Percentiles rank a stretch among this genome's conserved stretches.
phyloP scores from a whole-genome alignment of 306 rosid species.

The Pyrus pyrifolia region DNA sequence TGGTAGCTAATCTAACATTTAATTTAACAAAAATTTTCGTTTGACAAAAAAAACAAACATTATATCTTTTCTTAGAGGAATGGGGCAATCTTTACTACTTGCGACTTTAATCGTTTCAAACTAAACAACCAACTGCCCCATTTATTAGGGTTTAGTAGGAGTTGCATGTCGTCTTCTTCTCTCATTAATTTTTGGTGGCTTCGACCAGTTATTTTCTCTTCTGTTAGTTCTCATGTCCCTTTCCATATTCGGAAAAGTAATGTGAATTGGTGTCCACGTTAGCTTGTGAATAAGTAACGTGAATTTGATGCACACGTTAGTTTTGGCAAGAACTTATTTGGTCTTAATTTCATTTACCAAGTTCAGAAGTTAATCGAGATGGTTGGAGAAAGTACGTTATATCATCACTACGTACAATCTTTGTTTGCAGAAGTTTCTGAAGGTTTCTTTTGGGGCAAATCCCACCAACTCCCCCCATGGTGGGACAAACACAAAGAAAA shows the following conservation, averaged over 20 bases:
- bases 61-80: not conserved
- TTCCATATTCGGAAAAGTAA: not conserved
- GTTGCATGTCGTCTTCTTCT: slow-evolving; percentile 29
- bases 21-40: too few relatives aligned
- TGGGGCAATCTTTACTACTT: not conserved
- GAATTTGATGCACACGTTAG: not conserved
- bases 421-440: not conserved
- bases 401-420: not conserved
- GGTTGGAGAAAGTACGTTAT: not conserved
- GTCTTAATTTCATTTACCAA: not conserved
- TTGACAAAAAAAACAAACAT: too few relatives aligned
- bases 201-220: not conserved
- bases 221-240: not conserved
- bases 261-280: not conserved
- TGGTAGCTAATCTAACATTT: too few relatives aligned
- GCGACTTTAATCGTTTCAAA: not conserved
- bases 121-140: slow-evolving; percentile 36
- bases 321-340: not conserved
- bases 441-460: not conserved
- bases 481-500: not conserved
- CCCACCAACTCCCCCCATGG: not conserved
- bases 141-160: slow-evolving; percentile 28
- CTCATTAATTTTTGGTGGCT: not conserved
- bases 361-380: not conserved
- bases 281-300: not conserved